phyloP scores from a whole-genome alignment of 192 early-diverging fungal genomes.

The Coemansia sp. region DNA sequence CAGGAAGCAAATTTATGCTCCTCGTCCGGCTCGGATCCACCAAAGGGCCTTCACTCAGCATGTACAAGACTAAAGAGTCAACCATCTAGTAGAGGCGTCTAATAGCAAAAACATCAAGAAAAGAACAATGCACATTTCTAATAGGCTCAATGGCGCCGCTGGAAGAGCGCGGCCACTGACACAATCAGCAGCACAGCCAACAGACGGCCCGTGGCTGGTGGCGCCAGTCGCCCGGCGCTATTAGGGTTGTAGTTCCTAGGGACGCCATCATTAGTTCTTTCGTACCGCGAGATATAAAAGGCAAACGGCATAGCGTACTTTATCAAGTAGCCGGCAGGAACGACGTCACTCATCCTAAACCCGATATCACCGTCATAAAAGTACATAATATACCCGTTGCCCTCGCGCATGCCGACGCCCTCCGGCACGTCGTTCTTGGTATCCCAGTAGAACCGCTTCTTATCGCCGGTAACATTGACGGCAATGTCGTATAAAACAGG shows the following conservation, averaged over 20 bases:
- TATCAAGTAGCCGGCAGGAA: slow-evolving; percentile 49
- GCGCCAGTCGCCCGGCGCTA: slow-evolving; percentile 18
- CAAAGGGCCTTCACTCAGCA: background rate
- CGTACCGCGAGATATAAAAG: slow-evolving; percentile 49
- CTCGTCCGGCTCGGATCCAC: background rate
- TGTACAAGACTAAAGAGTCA: background rate
- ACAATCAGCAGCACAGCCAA: slow-evolving; percentile 13
- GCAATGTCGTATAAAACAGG: slow-evolving; percentile 52
- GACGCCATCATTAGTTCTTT: slow-evolving; percentile 52
- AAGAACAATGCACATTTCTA: slow-evolving; percentile 2
- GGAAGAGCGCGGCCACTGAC: background rate
- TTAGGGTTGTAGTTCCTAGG: slow-evolving; percentile 51
- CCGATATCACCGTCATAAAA: slow-evolving; percentile 54
- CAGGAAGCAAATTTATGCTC: background rate
- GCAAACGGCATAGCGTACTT: slow-evolving; percentile 55
- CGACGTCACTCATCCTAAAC: slow-evolving; percentile 53
- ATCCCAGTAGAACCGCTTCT: slow-evolving; percentile 50
- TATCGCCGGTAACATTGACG: slow-evolving; percentile 42
- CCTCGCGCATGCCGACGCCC: slow-evolving; percentile 53
- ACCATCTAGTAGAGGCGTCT: background rate
- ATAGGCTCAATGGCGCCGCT: background rate
- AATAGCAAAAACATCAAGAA: slow-evolving; percentile 7
- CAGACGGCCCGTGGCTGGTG: slow-evolving; percentile 7
- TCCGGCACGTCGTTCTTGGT: slow-evolving; percentile 55
- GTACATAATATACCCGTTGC: slow-evolving; percentile 52